Percentiles rank a stretch among this genome's conserved stretches.
Conservation (phyloP, 1,139 yeast species). For the Torulaspora pretoriensis region DNA sequence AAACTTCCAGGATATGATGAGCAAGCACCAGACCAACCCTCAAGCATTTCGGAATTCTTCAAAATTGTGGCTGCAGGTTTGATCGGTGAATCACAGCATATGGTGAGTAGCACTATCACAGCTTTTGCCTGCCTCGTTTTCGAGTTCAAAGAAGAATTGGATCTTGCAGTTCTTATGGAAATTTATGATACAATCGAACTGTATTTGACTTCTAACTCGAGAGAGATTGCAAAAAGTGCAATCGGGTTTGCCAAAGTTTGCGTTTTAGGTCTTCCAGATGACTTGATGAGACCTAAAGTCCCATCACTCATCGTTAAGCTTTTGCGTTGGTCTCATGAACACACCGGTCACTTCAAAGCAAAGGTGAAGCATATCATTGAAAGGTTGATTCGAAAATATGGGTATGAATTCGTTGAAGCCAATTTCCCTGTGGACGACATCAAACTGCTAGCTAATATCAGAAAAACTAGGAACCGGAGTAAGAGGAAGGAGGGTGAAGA, state of each 20-base stretch:
- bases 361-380: slow-evolving; percentile 91
- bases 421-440: slow-evolving; percentile 87
- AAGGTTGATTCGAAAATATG: slow-evolving; percentile 84
- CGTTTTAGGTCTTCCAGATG: slow-evolving; percentile 78
- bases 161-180: slow-evolving; percentile 58
- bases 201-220: slow-evolving; percentile 81
- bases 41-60: slow-evolving; percentile 74
- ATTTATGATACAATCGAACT: slow-evolving; percentile 84
- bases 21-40: slow-evolving; percentile 51
- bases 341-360: slow-evolving; percentile 87
- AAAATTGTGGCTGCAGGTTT: slow-evolving; percentile 95
- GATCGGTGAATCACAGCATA: slow-evolving; percentile 89
- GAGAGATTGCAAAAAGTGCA: slow-evolving; percentile 92
- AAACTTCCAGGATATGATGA: slow-evolving; percentile 66
- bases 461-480: slow-evolving; percentile 78
- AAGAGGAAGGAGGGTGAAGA: slow-evolving; percentile 56
- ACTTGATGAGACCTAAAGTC: slow-evolving; percentile 64
- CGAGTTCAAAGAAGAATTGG: slow-evolving; percentile 69
- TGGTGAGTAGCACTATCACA: slow-evolving; percentile 93
- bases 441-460: slow-evolving; percentile 77
- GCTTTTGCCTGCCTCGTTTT: slow-evolving; percentile 82
- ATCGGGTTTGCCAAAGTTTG: slow-evolving; percentile 94
- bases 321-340: slow-evolving; percentile 93
- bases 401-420: slow-evolving; percentile 70
- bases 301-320: slow-evolving; percentile 63